A percentile compares a stretch with the other conserved stretches of the same genome.
These are phyloP conservation scores for Tilletia indica DNA, from an alignment of 1,284 basidiomycete genomes.

Conservation along the genomic window DNA sequence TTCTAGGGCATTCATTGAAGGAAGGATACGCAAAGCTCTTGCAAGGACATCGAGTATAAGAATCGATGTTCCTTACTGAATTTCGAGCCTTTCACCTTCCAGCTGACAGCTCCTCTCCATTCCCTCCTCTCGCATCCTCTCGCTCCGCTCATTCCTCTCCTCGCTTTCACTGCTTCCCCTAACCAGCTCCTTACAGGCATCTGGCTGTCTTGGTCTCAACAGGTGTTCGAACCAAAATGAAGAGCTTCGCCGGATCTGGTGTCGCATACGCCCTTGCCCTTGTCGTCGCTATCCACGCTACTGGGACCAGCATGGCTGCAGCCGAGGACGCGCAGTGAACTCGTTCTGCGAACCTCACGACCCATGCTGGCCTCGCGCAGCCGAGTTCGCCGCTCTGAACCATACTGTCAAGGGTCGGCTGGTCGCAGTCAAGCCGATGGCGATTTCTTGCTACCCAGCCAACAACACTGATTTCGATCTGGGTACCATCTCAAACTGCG, in stretches of 20 bases:
- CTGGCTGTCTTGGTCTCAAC: no score
- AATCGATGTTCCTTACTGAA: no score
- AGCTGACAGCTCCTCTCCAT: no score
- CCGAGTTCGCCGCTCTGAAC: constrained; percentile 24
- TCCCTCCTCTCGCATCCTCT: no score
- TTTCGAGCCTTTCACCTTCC: no score
- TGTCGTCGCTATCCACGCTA: not conserved
- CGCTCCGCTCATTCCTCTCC: no score
- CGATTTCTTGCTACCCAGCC: constrained; percentile 20
- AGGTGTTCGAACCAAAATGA: not conserved
- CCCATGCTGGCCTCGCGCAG: constrained; percentile 24
- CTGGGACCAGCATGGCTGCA: not conserved
- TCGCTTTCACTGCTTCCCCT: no score
- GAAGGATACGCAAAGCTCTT: no score
- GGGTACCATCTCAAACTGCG: constrained; percentile 6
- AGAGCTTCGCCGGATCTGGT: not conserved
- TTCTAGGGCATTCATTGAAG: no score
- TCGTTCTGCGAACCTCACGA: constrained; percentile 22
- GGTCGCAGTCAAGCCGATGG: constrained; percentile 16
- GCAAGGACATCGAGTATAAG: no score
- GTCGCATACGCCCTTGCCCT: not conserved
- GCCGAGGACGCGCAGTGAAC: not conserved
- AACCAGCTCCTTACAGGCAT: no score
- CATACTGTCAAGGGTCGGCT: constrained; percentile 19
- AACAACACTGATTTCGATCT: not conserved